A percentile compares a stretch with the other conserved stretches of the same genome.
Conservation (phyloP, 768 basidiomycete genomes). For the Russula abietina region DNA sequence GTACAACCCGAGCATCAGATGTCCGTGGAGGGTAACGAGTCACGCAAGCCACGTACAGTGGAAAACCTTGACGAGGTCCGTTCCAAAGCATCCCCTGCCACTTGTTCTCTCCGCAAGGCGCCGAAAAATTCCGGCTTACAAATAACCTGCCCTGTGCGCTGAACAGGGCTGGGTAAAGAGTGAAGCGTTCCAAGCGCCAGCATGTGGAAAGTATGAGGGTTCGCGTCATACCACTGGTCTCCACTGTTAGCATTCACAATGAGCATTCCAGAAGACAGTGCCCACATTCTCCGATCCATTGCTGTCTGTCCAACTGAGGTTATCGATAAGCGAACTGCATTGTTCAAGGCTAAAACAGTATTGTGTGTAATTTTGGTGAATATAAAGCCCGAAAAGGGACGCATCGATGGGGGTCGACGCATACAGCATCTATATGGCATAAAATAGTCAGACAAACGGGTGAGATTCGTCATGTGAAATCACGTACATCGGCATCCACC, state of each 20-base stretch:
- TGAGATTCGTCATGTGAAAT: conserved; percentile 2
- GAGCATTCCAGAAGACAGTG: neutral
- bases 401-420: conserved; percentile 88
- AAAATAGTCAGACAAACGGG: neutral
- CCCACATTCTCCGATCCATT: conserved; percentile 52
- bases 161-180: conserved; percentile 80
- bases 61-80: conserved; percentile 56
- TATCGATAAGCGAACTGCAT: conserved; percentile 61
- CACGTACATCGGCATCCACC: conserved; percentile 67
- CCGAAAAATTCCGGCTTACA: conserved; percentile 87
- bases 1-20: neutral
- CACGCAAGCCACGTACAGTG: conserved; percentile 22
- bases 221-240: conserved; percentile 55
- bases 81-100: conserved; percentile 53
- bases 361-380: conserved; percentile 90
- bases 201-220: conserved; percentile 84
- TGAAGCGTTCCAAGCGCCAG: conserved; percentile 80
- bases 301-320: conserved; percentile 71
- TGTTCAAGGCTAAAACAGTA: conserved; percentile 79
- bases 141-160: conserved; percentile 70
- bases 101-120: conserved; percentile 46
- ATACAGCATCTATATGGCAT: conserved; percentile 50
- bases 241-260: neutral
- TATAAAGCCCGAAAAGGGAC: conserved; percentile 79
- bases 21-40: neutral